These are phyloP conservation scores for Oxalis stricta DNA, from an alignment of 441 rosid species.

Conservation along the genomic window DNA sequence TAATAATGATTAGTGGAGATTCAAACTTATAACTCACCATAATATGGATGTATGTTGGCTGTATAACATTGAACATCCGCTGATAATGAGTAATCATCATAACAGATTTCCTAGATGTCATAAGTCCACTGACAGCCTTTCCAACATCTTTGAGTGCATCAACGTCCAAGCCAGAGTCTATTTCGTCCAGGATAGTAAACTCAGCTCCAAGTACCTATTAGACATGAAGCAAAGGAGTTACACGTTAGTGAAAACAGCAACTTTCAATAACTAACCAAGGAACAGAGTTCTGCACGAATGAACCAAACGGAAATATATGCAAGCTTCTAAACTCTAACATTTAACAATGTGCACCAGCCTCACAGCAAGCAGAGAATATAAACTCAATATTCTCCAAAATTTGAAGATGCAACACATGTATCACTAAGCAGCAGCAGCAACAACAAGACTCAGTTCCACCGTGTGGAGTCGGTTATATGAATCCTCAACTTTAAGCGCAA, in stretches of 20 bases:
- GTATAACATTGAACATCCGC: conserved; percentile 62
- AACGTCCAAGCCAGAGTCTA: conserved; percentile 94
- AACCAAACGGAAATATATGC: no score
- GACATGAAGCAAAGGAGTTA: background rate
- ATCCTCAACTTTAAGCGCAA: no score
- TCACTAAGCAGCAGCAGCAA: no score
- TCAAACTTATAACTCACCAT: conserved; percentile 40
- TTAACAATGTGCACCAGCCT: no score
- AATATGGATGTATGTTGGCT: conserved; percentile 70
- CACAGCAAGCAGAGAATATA: no score
- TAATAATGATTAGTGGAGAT: background rate
- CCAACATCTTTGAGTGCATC: conserved; percentile 96
- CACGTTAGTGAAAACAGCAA: background rate
- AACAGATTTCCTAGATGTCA: conserved; percentile 72
- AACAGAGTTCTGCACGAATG: no score
- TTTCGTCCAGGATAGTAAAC: conserved; percentile 82
- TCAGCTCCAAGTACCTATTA: conserved; percentile 90
- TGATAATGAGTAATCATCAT: conserved; percentile 91
- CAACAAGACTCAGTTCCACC: no score
- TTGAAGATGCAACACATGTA: no score
- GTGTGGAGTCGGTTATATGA: no score
- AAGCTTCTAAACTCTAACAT: no score
- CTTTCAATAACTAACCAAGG: background rate
- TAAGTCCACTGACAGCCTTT: conserved; percentile 70
- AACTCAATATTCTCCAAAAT: no score